Evolutionary conservation across 495 filamentous ascomycete genomes (phyloP).

Genomic region (Parathielavia hyrcaniae): DNA sequence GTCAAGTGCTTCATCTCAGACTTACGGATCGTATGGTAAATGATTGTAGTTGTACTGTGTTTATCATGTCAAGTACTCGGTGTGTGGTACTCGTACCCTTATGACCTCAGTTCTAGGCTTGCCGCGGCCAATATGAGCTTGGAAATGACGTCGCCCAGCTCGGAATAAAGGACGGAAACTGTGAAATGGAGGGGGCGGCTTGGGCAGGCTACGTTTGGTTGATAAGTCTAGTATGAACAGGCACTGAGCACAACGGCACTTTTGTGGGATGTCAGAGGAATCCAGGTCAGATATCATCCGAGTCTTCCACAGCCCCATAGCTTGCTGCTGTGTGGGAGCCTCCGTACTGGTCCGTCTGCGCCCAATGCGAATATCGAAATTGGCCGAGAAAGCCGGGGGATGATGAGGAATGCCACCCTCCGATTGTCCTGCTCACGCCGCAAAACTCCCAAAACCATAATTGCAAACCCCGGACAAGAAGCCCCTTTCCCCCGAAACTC

Average conservation of each 20-base stretch:
- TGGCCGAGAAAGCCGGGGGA: constrained; percentile 1
- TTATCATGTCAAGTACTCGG: background rate
- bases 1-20: background rate
- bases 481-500: constrained; percentile 10
- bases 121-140: too few relatives aligned
- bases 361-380: constrained; percentile 11
- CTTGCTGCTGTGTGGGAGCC: constrained; percentile 4
- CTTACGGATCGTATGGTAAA: background rate
- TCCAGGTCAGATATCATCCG: constrained; percentile 6
- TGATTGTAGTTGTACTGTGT: background rate
- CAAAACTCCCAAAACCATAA: constrained; percentile 20
- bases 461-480: constrained; percentile 17
- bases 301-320: constrained; percentile 7
- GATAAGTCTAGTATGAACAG: background rate
- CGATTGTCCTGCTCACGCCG: constrained; percentile 18
- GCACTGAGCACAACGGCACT: background rate
- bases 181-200: background rate
- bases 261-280: background rate
- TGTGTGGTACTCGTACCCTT: background rate
- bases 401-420: constrained; percentile 8
- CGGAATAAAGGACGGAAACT: background rate
- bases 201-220: background rate
- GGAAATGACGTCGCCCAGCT: background rate
- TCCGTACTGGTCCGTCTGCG: constrained; percentile 10
- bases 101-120: too few relatives aligned